Evolutionary conservation across 2,329 filamentous ascomycete genomes (phyloP), one percentile per base, ranked within the genome.

Genomic region (Aulographum hederae): DNA sequence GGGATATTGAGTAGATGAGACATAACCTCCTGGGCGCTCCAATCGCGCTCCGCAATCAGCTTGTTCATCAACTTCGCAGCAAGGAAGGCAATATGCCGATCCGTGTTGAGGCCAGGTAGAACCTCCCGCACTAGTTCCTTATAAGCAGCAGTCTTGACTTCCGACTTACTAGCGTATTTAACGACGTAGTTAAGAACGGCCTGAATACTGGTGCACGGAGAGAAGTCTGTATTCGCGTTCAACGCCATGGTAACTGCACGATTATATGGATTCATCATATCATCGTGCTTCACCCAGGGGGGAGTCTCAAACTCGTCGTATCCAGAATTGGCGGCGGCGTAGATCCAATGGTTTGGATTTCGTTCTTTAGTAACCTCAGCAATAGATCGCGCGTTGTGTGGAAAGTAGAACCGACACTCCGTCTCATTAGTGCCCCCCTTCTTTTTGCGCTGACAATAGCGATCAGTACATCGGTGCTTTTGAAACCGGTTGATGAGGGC

Each of bases 211-310:
- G 27, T 29, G 15, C 27, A 29, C 8, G 27, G 27, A 8, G 8
- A 14, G 27, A 29, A 8, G 15, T 29, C 27, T 16, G 27, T 29
- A 29, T 29, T 29, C 11, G 27, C 27, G 15, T 10, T 8, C 27
- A 8, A 29, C 15, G 27, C 11, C 27, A 11, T 12, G 10, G 15
- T 29, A 29, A 29, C 14, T 8, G 14, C 8, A 10, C 11, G 27
- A 14, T 29, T 29, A 16, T 29, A 29, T 14, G 8, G 27, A 16
- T 29, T 29, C 8, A 29, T 8, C 27, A 11, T 29, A 8, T 8
- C 11, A 14, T 29, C 15, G n/a, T n/a, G n/a, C n/a, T n/a, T n/a
- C n/a, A n/a, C n/a, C n/a, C n/a, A n/a, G n/a, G n/a, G n/a, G n/a
- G n/a, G n/a, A n/a, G n/a, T n/a, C n/a, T n/a, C n/a, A n/a, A n/a